Conservation (phyloP, 768 basidiomycete species). For the Leccinum truebloodii region DNA sequence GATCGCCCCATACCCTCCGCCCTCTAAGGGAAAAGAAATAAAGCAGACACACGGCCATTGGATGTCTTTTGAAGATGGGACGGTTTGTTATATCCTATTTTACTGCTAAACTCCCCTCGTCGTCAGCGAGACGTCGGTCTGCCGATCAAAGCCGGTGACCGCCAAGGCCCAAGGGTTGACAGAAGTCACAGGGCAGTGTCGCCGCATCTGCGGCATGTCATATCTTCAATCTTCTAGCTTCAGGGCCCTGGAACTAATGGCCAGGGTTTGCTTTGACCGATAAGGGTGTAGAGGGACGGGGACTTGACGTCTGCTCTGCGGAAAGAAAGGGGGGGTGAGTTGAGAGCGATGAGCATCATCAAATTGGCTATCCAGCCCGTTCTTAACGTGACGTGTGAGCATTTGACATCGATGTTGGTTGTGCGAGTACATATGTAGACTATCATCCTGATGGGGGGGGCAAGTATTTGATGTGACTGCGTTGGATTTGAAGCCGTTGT, state of each 20-base stretch:
- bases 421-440: not conserved
- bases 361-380: not conserved
- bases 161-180: constrained; percentile 41
- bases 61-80: constrained; percentile 46
- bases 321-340: constrained; percentile 23
- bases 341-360: not conserved
- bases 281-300: constrained; percentile 35
- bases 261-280: constrained; percentile 52
- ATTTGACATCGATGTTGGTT: not conserved
- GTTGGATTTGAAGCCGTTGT: not conserved
- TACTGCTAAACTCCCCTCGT: constrained; percentile 44
- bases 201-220: constrained; percentile 53
- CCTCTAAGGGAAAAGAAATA: not conserved
- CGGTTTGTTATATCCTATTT: constrained; percentile 41
- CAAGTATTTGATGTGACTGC: not conserved
- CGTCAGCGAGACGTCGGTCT: constrained; percentile 50
- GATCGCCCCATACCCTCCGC: no score
- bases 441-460: no score
- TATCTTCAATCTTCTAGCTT: not conserved
- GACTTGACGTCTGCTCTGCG: constrained; percentile 34
- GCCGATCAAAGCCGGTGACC: constrained; percentile 39
- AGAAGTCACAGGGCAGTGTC: constrained; percentile 37
- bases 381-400: not conserved
- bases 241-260: constrained; percentile 35
- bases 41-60: constrained; percentile 31